phyloP scores from a whole-genome alignment of 2,329 filamentous ascomycete species.

The Trichoderma oligosporum region DNA sequence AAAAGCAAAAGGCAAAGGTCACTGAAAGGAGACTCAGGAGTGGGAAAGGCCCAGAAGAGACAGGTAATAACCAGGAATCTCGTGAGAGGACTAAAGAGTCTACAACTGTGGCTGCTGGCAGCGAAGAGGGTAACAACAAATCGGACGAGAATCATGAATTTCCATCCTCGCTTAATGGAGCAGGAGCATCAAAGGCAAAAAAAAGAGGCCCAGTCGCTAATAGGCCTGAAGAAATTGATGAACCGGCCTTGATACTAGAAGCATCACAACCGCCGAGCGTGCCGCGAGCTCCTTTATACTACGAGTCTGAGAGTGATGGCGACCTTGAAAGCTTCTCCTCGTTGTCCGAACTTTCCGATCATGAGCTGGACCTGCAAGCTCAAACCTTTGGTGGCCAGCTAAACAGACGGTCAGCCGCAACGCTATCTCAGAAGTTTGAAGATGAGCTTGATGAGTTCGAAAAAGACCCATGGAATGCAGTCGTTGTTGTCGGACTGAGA shows the following conservation, averaged over 20 bases:
- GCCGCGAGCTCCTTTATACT: background rate
- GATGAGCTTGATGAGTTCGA: slow-evolving; percentile 54
- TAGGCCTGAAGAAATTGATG: slow-evolving; percentile 13
- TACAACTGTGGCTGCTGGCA: slow-evolving; percentile 14
- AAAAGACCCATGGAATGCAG: slow-evolving; percentile 59
- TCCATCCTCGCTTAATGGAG: background rate
- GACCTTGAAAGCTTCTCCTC: slow-evolving; percentile 31
- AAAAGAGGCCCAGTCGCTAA: slow-evolving; percentile 7
- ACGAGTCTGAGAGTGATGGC: slow-evolving; percentile 28
- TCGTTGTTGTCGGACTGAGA: slow-evolving; percentile 58
- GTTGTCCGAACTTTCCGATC: slow-evolving; percentile 39
- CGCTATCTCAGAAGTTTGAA: slow-evolving; percentile 16
- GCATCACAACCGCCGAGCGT: background rate
- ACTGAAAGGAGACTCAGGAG: slow-evolving; percentile 39
- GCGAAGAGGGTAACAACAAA: background rate
- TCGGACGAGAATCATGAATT: slow-evolving; percentile 11
- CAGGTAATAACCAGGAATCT: slow-evolving; percentile 12
- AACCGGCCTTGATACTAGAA: background rate
- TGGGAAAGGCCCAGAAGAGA: background rate
- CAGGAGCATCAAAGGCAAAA: slow-evolving; percentile 21
- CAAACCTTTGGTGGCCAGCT: slow-evolving; percentile 21
- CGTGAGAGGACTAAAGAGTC: slow-evolving; percentile 28
- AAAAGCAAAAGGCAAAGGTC: slow-evolving; percentile 76
- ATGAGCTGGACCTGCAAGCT: slow-evolving; percentile 37
- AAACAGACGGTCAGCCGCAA: background rate